Conservation (phyloP, 1,284 basidiomycete genomes). For the Erythrobasidium hasegawianum region DNA sequence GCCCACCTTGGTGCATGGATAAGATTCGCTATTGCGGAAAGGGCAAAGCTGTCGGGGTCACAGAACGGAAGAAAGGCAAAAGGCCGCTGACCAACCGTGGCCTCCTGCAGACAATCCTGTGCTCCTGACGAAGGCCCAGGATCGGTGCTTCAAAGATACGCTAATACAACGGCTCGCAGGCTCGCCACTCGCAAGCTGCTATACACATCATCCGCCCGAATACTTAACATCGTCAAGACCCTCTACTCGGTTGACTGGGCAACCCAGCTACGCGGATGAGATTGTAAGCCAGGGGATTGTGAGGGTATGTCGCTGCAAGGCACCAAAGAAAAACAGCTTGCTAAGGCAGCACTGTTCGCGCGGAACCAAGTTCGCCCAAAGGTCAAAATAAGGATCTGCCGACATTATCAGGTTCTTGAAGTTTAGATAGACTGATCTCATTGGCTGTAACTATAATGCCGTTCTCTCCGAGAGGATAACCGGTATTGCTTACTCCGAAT, state of each 20-base stretch:
- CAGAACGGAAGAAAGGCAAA: background rate
- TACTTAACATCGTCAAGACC: background rate
- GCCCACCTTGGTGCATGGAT: no score
- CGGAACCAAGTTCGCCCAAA: conserved; percentile 1
- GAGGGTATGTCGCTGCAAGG: conserved; percentile 1
- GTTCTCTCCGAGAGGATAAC: conserved; percentile 1
- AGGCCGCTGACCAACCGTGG: background rate
- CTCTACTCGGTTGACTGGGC: conserved; percentile 1
- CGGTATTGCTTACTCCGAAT: conserved; percentile 1
- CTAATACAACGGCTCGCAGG: background rate
- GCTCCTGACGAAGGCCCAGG: conserved; percentile 1
- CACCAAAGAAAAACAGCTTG: background rate
- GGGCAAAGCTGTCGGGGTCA: background rate
- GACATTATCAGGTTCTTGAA: background rate
- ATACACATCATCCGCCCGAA: background rate
- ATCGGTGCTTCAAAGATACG: conserved; percentile 1
- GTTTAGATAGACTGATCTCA: conserved; percentile 1
- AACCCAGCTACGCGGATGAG: background rate
- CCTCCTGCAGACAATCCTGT: conserved; percentile 1
- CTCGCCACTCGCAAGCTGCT: background rate
- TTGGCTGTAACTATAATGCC: conserved; percentile 1
- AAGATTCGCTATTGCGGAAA: no score
- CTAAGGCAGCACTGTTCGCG: conserved; percentile 1
- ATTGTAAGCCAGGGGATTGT: no score
- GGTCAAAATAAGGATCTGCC: background rate